phyloP scores from a whole-genome alignment of 1,139 yeast genomes.

The Pichia sp. region DNA sequence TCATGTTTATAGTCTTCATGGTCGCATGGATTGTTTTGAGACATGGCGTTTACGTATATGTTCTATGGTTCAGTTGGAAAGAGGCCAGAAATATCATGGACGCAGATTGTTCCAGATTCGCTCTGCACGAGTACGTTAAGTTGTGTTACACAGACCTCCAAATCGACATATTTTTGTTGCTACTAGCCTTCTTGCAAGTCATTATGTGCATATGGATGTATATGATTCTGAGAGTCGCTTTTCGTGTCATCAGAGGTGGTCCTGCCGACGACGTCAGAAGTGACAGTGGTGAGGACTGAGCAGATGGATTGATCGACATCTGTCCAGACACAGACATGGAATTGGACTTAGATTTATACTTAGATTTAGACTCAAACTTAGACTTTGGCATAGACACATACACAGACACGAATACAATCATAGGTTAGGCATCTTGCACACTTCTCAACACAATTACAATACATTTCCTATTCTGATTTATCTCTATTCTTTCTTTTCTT shows the following conservation, averaged over 20 bases:
- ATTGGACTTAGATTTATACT: background rate
- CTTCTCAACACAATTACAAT: background rate
- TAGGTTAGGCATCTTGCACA: background rate
- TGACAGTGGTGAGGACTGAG: slow-evolving; percentile 55
- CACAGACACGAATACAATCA: background rate
- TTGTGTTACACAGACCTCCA: slow-evolving; percentile 55
- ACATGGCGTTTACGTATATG: slow-evolving; percentile 70
- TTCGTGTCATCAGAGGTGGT: slow-evolving; percentile 63
- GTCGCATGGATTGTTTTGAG: slow-evolving; percentile 66
- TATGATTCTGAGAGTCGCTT: slow-evolving; percentile 66
- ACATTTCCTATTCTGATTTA: background rate
- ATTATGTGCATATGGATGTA: slow-evolving; percentile 71
- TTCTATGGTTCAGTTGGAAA: slow-evolving; percentile 51
- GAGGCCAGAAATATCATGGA: slow-evolving; percentile 40
- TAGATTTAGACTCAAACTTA: background rate
- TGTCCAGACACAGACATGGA: background rate
- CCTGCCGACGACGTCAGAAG: slow-evolving; percentile 82
- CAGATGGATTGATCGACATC: background rate
- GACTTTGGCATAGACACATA: background rate
- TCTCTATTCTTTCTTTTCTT: background rate
- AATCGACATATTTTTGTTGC: slow-evolving; percentile 48
- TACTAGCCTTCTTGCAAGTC: slow-evolving; percentile 65
- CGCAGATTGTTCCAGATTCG: slow-evolving; percentile 34
- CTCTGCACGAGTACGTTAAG: slow-evolving; percentile 30
- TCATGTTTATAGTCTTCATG: slow-evolving; percentile 64